phyloP scores from a whole-genome alignment of 2,329 filamentous ascomycete genomes.

The Penicillium sp. region DNA sequence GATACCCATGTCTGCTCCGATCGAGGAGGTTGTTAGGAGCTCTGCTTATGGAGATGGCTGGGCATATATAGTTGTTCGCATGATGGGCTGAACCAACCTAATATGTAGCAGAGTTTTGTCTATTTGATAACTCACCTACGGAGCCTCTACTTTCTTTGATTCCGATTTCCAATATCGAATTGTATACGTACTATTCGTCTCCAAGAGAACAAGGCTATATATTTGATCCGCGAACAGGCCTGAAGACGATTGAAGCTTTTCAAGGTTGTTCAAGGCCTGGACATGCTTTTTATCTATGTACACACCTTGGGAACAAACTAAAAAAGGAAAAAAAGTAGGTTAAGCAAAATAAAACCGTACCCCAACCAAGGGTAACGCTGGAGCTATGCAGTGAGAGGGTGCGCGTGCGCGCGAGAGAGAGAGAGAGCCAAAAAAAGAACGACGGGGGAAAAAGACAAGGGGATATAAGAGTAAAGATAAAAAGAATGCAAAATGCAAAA shows the following conservation, averaged over 20 bases:
- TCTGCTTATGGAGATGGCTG: slow-evolving; percentile 88
- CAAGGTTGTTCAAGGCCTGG: background rate
- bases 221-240: too few species aligned
- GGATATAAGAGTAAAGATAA: background rate
- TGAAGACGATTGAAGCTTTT: background rate
- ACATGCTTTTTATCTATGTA: background rate
- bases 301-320: background rate
- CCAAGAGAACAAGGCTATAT: too few species aligned
- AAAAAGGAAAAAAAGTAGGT: background rate
- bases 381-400: background rate
- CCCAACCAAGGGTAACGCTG: background rate
- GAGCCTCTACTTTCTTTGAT: background rate
- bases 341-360: too few species aligned
- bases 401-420: background rate
- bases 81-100: slow-evolving; percentile 42
- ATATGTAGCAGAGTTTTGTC: too few species aligned
- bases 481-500: background rate
- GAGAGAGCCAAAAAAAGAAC: too few species aligned
- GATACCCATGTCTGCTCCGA: slow-evolving; percentile 67
- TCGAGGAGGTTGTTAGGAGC: slow-evolving; percentile 74
- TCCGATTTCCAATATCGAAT: too few species aligned
- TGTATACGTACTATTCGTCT: too few species aligned
- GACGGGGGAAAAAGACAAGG: background rate
- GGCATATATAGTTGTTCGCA: slow-evolving; percentile 70
- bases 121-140: background rate